These are phyloP conservation scores for Coemansia sp. DNA, from an alignment of 192 early-diverging fungal species.

Conservation along the genomic window DNA sequence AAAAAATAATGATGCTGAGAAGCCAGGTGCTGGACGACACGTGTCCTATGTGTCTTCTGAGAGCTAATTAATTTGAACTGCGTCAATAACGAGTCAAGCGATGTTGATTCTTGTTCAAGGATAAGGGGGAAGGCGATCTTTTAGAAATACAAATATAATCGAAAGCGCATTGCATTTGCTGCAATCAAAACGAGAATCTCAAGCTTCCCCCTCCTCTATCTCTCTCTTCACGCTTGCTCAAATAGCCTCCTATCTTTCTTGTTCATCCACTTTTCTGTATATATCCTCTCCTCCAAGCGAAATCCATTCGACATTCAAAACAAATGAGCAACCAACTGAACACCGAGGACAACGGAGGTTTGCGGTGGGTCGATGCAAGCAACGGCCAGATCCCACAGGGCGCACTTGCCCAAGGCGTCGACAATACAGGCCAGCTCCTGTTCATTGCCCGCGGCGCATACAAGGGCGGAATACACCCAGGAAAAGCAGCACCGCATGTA, in stretches of 20 bases:
- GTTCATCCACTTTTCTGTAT: background rate
- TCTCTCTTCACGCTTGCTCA: no score
- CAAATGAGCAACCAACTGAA: background rate
- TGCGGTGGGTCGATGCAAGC: slow-evolving; percentile 24
- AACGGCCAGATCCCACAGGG: slow-evolving; percentile 28
- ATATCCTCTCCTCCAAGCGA: background rate
- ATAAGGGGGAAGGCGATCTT: background rate
- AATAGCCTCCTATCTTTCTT: background rate
- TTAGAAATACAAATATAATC: no score
- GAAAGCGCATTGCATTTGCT: no score
- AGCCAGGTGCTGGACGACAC: no score
- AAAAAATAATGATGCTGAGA: no score
- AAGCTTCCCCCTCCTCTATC: no score
- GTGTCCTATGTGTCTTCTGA: no score
- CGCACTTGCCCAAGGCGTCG: slow-evolving; percentile 57
- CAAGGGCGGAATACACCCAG: slow-evolving; percentile 54
- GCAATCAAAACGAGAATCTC: no score
- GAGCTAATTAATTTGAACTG: no score
- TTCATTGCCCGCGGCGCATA: slow-evolving; percentile 58
- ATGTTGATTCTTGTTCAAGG: background rate
- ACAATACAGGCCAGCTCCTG: slow-evolving; percentile 52
- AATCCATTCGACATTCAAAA: background rate
- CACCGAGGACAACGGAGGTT: background rate
- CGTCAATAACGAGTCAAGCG: background rate
- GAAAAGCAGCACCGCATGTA: slow-evolving; percentile 51